Evolutionary conservation across 441 rosid genomes (phyloP).

Genomic region (Geranium incanum): DNA sequence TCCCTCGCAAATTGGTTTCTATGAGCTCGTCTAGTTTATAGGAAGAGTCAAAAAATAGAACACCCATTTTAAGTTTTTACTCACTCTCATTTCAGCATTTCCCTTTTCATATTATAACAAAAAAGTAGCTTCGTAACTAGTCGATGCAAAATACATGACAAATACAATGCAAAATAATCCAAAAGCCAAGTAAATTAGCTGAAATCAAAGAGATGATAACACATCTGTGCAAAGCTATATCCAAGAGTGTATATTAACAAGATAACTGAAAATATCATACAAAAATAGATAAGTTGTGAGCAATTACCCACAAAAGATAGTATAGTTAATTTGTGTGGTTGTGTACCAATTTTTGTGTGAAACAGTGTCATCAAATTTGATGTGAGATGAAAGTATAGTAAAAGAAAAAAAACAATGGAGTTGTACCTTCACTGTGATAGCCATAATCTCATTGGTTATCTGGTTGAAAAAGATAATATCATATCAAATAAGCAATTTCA

Average conservation of each 20-base stretch:
- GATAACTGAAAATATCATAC: background rate
- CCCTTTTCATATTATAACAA: background rate
- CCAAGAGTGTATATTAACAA: background rate
- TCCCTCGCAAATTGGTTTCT: background rate
- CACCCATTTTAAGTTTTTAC: background rate
- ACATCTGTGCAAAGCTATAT: background rate
- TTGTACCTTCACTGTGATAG: constrained; percentile 74
- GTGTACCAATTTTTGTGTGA: background rate
- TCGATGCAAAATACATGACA: background rate
- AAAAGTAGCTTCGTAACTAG: background rate
- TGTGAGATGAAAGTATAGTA: background rate
- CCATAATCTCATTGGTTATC: constrained; percentile 61
- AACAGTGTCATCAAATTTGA: background rate
- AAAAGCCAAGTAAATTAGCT: background rate
- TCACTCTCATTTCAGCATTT: background rate
- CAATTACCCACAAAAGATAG: background rate
- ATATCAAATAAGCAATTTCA: constrained; percentile 13
- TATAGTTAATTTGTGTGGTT: background rate
- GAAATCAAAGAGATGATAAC: background rate
- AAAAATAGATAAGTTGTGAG: background rate
- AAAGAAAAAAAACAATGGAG: background rate
- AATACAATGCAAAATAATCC: background rate
- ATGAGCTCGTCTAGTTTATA: background rate
- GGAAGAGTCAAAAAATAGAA: background rate
- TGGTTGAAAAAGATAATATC: constrained; percentile 24